Evolutionary conservation across 768 basidiomycete species (phyloP).

Genomic region (Rhizopogon roseolus): DNA sequence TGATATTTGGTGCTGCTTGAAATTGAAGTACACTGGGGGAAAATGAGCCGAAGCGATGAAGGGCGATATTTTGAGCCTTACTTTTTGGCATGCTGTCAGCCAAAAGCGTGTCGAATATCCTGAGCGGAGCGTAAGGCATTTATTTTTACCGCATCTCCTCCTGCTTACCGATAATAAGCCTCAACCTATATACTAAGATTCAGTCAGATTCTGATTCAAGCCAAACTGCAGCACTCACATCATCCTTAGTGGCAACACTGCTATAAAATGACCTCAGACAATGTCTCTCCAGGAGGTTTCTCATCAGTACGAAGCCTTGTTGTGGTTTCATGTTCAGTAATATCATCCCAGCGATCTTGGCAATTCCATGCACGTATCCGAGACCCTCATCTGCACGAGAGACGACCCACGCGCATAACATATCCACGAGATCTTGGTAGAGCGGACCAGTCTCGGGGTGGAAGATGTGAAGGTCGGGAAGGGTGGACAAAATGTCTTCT

Average conservation of each 20-base stretch:
- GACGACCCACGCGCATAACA: conserved; percentile 86
- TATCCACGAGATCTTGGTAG: conserved; percentile 76
- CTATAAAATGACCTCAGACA: conserved; percentile 85
- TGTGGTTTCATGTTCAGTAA: conserved; percentile 74
- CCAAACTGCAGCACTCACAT: conserved; percentile 48
- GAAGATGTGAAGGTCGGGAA: conserved; percentile 80
- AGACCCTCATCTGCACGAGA: conserved; percentile 79
- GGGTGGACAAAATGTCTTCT: conserved; percentile 66
- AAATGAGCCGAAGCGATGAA: neutral
- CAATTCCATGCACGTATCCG: conserved; percentile 63
- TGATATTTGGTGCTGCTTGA: conserved; percentile 89
- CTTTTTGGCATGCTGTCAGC: conserved; percentile 94
- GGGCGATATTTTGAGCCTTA: conserved; percentile 28
- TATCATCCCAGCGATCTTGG: conserved; percentile 82
- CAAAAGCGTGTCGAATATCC: conserved; percentile 88
- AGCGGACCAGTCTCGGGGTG: conserved; percentile 71
- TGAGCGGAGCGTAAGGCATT: conserved; percentile 20
- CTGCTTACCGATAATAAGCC: conserved; percentile 77
- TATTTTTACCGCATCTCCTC: no score
- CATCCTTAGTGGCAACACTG: conserved; percentile 62
- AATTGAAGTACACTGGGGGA: conserved; percentile 81
- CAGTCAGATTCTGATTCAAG: conserved; percentile 22
- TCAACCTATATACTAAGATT: conserved; percentile 55
- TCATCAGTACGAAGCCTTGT: conserved; percentile 76
- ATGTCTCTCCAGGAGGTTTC: conserved; percentile 82